phyloP scores from a whole-genome alignment of 1,139 yeast species.

The Barnettozyma hawaiiensis region DNA sequence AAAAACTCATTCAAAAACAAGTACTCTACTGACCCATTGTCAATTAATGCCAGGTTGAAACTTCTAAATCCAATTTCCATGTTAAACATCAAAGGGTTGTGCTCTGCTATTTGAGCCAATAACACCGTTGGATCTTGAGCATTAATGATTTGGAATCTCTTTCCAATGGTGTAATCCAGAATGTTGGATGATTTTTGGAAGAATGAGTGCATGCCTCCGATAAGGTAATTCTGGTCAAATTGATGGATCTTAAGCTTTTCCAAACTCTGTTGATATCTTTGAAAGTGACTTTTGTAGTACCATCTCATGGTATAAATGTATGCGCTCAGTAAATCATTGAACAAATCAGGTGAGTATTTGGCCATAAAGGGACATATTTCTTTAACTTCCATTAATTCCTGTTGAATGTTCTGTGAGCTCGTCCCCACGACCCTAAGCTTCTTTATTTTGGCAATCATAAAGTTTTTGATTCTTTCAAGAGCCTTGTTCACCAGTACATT shows the following conservation, averaged over 20 bases:
- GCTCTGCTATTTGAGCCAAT: conserved; percentile 82
- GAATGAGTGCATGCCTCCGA: conserved; percentile 34
- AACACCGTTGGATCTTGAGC: conserved; percentile 60
- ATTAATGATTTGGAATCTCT: conserved; percentile 47
- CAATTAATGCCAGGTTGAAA: conserved; percentile 67
- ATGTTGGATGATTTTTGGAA: conserved; percentile 6
- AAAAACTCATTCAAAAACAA: conserved; percentile 71
- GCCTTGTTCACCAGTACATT: conserved; percentile 17
- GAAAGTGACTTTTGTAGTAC: conserved; percentile 81
- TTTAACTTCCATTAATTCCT: conserved; percentile 51
- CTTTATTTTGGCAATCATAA: conserved; percentile 58
- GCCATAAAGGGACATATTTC: conserved; percentile 57
- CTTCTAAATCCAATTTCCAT: conserved; percentile 71
- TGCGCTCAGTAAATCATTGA: conserved; percentile 72
- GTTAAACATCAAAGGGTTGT: conserved; percentile 59
- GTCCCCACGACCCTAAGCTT: conserved; percentile 42
- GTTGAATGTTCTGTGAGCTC: conserved; percentile 74
- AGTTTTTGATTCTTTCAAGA: conserved; percentile 72
- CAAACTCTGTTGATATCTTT: conserved; percentile 70
- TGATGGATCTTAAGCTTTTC: conserved; percentile 52
- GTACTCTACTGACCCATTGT: conserved; percentile 75
- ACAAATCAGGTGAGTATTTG: conserved; percentile 54
- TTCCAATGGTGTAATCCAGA: conserved; percentile 37
- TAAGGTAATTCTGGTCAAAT: conserved; percentile 47
- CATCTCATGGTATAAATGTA: conserved; percentile 85